Conservation (phyloP, 306 rosid species). For the Acacia acuminata region DNA sequence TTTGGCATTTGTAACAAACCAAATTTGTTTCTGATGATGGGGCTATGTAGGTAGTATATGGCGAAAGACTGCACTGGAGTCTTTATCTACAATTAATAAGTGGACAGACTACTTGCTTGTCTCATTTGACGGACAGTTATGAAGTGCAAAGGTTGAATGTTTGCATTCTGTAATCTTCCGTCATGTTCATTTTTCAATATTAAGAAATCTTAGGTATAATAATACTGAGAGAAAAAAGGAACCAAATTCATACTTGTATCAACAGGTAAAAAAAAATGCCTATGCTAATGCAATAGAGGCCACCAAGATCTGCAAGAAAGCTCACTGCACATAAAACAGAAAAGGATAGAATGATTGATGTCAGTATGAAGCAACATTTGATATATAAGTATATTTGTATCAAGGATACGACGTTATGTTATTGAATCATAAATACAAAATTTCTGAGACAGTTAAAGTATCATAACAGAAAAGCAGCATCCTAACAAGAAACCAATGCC, state of each 20-base stretch:
- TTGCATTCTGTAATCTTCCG: not conserved
- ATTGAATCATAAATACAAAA: conserved; percentile 11
- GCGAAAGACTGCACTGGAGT: not conserved
- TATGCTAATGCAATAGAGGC: conserved; percentile 88
- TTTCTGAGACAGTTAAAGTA: conserved; percentile 1
- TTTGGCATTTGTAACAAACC: not conserved
- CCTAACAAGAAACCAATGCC: not conserved
- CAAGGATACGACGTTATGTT: not conserved
- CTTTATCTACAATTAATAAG: conserved; percentile 8
- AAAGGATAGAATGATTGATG: conserved; percentile 29
- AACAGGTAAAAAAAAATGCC: conserved; percentile 85
- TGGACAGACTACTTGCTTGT: conserved; percentile 5
- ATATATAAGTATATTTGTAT: conserved; percentile 9
- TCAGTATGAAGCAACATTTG: conserved; percentile 1
- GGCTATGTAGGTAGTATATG: not conserved
- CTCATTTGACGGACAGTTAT: conserved; percentile 14
- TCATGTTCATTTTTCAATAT: not conserved
- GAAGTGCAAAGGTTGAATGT: conserved; percentile 2
- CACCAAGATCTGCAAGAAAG: conserved; percentile 98
- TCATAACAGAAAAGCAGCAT: conserved; percentile 15
- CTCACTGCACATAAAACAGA: conserved; percentile 64
- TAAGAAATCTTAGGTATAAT: not conserved
- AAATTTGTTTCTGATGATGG: not conserved
- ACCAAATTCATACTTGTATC: conserved; percentile 62
- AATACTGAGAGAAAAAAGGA: conserved; percentile 14